Conservation (phyloP, 2,329 filamentous ascomycete genomes). For the Chaetothyriales sp. region DNA sequence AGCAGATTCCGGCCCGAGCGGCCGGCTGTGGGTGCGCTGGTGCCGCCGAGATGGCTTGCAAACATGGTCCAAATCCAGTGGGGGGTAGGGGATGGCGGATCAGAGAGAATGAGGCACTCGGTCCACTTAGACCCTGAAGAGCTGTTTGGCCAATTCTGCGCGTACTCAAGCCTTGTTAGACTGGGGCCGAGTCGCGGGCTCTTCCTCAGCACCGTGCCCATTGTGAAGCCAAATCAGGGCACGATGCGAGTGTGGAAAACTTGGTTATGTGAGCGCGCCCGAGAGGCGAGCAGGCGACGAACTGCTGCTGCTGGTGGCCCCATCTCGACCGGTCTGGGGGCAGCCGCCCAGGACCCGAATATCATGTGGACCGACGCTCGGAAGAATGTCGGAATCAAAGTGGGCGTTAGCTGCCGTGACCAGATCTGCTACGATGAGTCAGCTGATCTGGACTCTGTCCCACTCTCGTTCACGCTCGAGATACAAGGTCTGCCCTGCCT, state of each 20-base stretch:
- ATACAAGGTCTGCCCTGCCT: slow-evolving; percentile 58
- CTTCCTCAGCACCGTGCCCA: slow-evolving; percentile 48
- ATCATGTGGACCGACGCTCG: slow-evolving; percentile 55
- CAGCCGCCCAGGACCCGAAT: slow-evolving; percentile 20
- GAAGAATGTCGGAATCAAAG: slow-evolving; percentile 51
- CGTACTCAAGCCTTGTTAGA: slow-evolving; percentile 53
- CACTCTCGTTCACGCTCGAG: slow-evolving; percentile 54
- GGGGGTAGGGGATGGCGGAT: slow-evolving; percentile 16
- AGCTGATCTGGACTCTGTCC: slow-evolving; percentile 39
- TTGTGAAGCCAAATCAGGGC: slow-evolving; percentile 42
- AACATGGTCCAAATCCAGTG: slow-evolving; percentile 9
- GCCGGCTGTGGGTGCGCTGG: slow-evolving; percentile 29
- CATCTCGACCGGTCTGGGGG: slow-evolving; percentile 8
- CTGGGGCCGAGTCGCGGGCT: slow-evolving; percentile 45
- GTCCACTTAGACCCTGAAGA: slow-evolving; percentile 54
- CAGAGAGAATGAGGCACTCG: slow-evolving; percentile 39
- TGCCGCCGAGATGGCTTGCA: slow-evolving; percentile 16
- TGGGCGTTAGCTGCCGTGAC: slow-evolving; percentile 45
- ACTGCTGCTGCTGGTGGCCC: slow-evolving; percentile 15
- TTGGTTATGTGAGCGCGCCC: slow-evolving; percentile 44
- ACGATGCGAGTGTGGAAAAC: slow-evolving; percentile 56
- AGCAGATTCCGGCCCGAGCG: slow-evolving; percentile 53
- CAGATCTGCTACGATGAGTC: slow-evolving; percentile 14
- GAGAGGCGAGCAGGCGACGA: slow-evolving; percentile 15
- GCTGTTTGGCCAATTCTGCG: slow-evolving; percentile 59